A percentile compares a stretch with the other conserved stretches of the same genome.
phyloP scores from a whole-genome alignment of 1,139 yeast species.

The Candida neerlandica region DNA sequence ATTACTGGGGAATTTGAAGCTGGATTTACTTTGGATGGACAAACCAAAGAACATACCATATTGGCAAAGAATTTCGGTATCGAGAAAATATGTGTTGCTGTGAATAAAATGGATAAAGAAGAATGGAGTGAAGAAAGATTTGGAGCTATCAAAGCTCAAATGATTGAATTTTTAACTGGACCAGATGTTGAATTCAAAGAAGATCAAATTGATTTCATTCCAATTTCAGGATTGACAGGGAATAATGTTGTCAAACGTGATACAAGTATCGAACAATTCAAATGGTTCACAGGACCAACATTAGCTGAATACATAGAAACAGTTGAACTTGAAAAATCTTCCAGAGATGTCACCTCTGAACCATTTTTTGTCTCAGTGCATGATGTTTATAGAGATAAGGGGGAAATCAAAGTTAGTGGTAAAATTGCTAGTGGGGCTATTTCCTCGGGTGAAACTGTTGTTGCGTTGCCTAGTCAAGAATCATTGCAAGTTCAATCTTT shows the following conservation, averaged over 20 bases:
- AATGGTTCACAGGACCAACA: constrained; percentile 71
- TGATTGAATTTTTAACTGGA: constrained; percentile 56
- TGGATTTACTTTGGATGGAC: constrained; percentile 86
- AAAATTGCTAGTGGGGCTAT: constrained; percentile 74
- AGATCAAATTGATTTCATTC: constrained; percentile 64
- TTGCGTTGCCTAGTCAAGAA: constrained; percentile 56
- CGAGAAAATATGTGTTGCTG: constrained; percentile 70
- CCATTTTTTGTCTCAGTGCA: constrained; percentile 53
- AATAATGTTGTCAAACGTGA: constrained; percentile 66
- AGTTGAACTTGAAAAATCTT: constrained; percentile 24
- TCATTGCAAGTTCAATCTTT: constrained; percentile 36
- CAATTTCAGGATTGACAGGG: constrained; percentile 86
- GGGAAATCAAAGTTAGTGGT: constrained; percentile 61
- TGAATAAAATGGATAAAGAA: constrained; percentile 84
- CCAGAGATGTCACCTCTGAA: constrained; percentile 28
- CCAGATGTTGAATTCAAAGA: constrained; percentile 61
- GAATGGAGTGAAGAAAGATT: constrained; percentile 72
- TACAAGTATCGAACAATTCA: constrained; percentile 28
- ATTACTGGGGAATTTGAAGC: constrained; percentile 85
- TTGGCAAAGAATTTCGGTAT: constrained; percentile 84
- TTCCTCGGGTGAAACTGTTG: constrained; percentile 74
- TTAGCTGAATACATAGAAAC: constrained; percentile 59
- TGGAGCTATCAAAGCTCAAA: constrained; percentile 58
- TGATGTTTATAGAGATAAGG: constrained; percentile 39
- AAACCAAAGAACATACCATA: constrained; percentile 90